Conservation (phyloP, 208 protist species). For the Crithidia thermophila region DNA sequence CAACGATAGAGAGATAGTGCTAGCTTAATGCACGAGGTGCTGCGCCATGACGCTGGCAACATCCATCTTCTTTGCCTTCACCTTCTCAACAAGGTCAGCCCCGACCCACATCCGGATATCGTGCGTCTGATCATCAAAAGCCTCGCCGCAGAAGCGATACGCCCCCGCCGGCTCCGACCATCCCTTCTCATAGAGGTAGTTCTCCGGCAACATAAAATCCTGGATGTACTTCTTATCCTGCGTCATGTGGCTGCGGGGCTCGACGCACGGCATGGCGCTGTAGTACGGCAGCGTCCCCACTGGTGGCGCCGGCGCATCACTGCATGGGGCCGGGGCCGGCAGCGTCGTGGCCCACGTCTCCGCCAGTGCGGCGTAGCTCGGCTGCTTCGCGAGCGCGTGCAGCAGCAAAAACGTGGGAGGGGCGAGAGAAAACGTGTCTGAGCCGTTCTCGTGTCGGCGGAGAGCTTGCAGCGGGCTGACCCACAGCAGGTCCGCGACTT, state of each 20-base stretch:
- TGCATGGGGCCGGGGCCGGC: background rate
- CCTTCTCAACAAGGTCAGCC: background rate
- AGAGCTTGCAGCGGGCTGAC: constrained; percentile 50
- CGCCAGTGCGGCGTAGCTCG: constrained; percentile 25
- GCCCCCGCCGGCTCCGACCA: constrained; percentile 24
- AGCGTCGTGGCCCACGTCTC: constrained; percentile 22
- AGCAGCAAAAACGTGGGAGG: constrained; percentile 56
- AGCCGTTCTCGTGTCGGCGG: constrained; percentile 37
- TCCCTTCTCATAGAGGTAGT: constrained; percentile 30
- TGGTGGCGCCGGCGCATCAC: background rate
- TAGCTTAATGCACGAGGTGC: background rate
- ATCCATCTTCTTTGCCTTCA: background rate
- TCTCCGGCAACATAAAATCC: constrained; percentile 17
- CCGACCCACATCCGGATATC: constrained; percentile 26
- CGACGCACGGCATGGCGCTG: constrained; percentile 26
- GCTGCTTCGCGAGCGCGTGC: constrained; percentile 35
- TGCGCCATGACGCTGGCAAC: background rate
- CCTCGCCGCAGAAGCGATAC: constrained; percentile 23
- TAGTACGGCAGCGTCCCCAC: constrained; percentile 26
- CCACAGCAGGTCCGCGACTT: constrained; percentile 54
- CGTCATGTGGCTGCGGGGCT: constrained; percentile 13
- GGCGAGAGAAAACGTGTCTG: constrained; percentile 43
- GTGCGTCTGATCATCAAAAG: constrained; percentile 5
- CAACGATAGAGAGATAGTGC: too few species aligned
- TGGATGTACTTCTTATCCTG: constrained; percentile 13